A percentile compares a stretch with the other conserved stretches of the same genome.
These are phyloP conservation scores for Crotalaria pallida DNA, from an alignment of 306 rosid genomes.

Conservation along the genomic window DNA sequence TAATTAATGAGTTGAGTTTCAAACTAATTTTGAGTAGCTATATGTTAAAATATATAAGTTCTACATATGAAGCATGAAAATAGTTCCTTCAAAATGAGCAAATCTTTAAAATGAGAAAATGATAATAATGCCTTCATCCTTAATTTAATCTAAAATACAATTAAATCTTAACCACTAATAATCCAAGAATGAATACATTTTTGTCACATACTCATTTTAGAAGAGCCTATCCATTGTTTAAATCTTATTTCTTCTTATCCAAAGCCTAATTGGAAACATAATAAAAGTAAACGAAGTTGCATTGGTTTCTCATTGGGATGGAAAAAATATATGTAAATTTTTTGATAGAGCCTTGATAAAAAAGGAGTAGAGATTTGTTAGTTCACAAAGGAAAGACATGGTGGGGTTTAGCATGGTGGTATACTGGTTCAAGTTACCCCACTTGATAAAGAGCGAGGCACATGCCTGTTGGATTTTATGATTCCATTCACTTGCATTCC, in stretches of 20 bases:
- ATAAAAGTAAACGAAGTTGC: conserved; percentile 19
- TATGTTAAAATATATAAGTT: too few relatives aligned
- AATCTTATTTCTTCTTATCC: background rate
- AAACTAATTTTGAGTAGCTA: too few relatives aligned
- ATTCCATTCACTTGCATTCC: conserved; percentile 12
- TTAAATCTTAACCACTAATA: too few relatives aligned
- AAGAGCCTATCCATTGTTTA: background rate
- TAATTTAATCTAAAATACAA: too few relatives aligned
- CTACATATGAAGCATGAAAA: too few relatives aligned
- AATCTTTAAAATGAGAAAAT: too few relatives aligned
- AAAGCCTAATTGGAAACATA: background rate
- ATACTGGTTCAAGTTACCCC: conserved; percentile 48
- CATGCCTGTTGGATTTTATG: conserved; percentile 39
- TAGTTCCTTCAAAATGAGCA: too few relatives aligned
- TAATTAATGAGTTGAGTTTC: too few relatives aligned
- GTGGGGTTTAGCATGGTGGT: conserved; percentile 54
- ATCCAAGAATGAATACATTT: too few relatives aligned
- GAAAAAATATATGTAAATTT: background rate
- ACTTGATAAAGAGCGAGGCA: conserved; percentile 61
- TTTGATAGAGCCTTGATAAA: background rate
- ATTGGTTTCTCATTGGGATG: conserved; percentile 2
- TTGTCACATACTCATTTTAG: too few relatives aligned
- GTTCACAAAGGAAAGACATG: conserved; percentile 29
- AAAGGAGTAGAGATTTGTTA: conserved; percentile 23
- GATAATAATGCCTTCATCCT: too few relatives aligned